These are phyloP conservation scores for Carex pumila DNA, from an alignment of 176 grass and related monocot species.

Conservation along the genomic window DNA sequence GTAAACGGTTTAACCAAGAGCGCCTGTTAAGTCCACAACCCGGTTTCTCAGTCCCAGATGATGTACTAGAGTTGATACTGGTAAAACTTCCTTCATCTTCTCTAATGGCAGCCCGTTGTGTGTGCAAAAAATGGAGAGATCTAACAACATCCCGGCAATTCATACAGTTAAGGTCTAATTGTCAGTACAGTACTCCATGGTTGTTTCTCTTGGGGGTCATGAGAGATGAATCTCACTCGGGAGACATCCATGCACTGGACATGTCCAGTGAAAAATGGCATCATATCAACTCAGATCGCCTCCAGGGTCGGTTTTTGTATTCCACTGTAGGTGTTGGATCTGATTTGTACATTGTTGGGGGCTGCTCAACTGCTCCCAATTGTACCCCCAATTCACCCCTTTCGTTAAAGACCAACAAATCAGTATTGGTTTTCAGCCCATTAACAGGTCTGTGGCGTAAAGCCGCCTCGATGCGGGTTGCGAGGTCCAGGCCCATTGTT, in stretches of 20 bases:
- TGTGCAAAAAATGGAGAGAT: slow-evolving; percentile 73
- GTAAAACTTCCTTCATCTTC: slow-evolving; percentile 51
- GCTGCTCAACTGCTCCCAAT: slow-evolving; percentile 28
- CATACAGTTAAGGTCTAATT: slow-evolving; percentile 36
- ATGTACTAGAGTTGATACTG: slow-evolving; percentile 79
- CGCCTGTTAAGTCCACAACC: slow-evolving; percentile 1
- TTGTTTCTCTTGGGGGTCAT: slow-evolving; percentile 64
- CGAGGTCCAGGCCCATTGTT: slow-evolving; percentile 55
- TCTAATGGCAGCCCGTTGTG: slow-evolving; percentile 64
- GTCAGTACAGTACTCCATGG: slow-evolving; percentile 37
- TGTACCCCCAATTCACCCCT: slow-evolving; percentile 6
- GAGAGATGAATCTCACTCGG: slow-evolving; percentile 41
- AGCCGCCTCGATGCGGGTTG: slow-evolving; percentile 51
- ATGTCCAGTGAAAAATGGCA: slow-evolving; percentile 49
- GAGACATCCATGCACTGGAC: slow-evolving; percentile 68
- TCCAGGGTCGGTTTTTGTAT: slow-evolving; percentile 49
- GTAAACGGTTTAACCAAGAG: slow-evolving; percentile 3
- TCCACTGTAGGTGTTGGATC: slow-evolving; percentile 48
- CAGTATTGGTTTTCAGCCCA: slow-evolving; percentile 60
- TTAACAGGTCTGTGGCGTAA: slow-evolving; percentile 54
- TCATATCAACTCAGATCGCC: slow-evolving; percentile 25
- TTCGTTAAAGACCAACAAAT: slow-evolving; percentile 54
- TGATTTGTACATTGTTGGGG: slow-evolving; percentile 65
- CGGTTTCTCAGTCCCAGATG: slow-evolving; percentile 47
- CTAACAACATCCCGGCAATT: slow-evolving; percentile 58